Conservation (phyloP, 768 basidiomycete genomes). For the Favolaschia claudopus region DNA sequence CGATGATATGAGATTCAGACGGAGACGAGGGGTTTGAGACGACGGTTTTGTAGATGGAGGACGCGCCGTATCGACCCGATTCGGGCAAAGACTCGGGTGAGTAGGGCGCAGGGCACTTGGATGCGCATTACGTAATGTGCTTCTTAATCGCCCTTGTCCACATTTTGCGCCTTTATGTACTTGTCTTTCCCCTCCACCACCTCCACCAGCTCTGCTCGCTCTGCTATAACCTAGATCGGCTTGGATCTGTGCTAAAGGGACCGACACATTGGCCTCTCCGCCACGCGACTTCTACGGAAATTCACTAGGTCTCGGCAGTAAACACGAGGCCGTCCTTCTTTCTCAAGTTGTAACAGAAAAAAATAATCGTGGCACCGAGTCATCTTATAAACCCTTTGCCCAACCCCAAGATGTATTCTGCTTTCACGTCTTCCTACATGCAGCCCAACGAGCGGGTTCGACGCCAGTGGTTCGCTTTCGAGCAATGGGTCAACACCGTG, state of each 20-base stretch:
- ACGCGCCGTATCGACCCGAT: constrained; percentile 6
- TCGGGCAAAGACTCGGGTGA: not conserved
- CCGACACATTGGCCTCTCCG: constrained; percentile 12
- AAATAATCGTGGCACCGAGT: constrained; percentile 36
- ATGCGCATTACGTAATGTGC: too few species aligned
- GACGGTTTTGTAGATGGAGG: constrained; percentile 11
- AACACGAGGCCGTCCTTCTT: constrained; percentile 51
- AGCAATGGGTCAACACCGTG: constrained; percentile 37
- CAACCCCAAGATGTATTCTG: constrained; percentile 25
- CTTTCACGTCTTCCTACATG: constrained; percentile 27
- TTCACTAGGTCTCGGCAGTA: constrained; percentile 44
- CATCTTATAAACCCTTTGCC: constrained; percentile 35
- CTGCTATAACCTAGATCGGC: constrained; percentile 12
- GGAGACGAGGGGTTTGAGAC: too few species aligned
- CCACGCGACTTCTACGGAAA: constrained; percentile 34
- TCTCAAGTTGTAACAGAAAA: constrained; percentile 39
- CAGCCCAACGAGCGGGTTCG: constrained; percentile 38
- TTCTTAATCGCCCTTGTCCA: constrained; percentile 31
- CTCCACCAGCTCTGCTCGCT: not conserved
- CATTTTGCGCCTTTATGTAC: constrained; percentile 20
- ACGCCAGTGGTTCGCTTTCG: constrained; percentile 45
- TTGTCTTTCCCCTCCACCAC: constrained; percentile 16
- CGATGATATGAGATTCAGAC: too few species aligned
- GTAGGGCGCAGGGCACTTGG: constrained; percentile 46
- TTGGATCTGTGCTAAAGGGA: constrained; percentile 39